Evolutionary conservation across 441 rosid species (phyloP).

Genomic region (Euphorbia schlechtendalii): DNA sequence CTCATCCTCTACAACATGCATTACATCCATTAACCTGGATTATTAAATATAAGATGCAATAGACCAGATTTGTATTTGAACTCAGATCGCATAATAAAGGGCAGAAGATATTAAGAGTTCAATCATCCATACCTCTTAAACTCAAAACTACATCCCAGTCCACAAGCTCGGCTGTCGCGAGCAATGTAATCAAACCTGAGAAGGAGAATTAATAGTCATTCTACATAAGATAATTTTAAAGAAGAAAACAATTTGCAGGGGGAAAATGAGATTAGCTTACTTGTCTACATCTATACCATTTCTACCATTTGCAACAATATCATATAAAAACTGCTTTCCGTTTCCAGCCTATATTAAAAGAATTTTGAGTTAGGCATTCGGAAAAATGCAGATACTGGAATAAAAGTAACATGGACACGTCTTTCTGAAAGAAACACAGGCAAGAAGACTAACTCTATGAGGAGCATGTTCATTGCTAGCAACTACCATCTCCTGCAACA

Average conservation of each 20-base stretch:
- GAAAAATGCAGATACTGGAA: conserved; percentile 5
- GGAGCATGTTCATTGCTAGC: conserved; percentile 41
- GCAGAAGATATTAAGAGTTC: background rate
- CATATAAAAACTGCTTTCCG: conserved; percentile 45
- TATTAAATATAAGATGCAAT: conserved; percentile 13
- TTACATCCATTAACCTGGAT: conserved; percentile 58
- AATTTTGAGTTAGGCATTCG: conserved; percentile 5
- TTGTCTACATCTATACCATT: conserved; percentile 74
- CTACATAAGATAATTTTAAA: background rate
- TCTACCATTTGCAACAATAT: conserved; percentile 73
- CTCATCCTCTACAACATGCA: conserved; percentile 61
- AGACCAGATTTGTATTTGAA: background rate
- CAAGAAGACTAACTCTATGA: conserved; percentile 30
- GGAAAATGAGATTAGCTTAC: conserved; percentile 27
- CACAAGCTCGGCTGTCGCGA: conserved; percentile 68
- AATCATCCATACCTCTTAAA: conserved; percentile 41
- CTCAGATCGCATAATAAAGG: background rate
- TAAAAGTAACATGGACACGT: background rate
- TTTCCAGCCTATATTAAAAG: conserved; percentile 25
- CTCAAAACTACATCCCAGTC: conserved; percentile 52
- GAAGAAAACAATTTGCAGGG: background rate
- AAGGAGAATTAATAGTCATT: conserved; percentile 9
- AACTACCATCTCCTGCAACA: conserved; percentile 53
- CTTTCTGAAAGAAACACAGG: no score
- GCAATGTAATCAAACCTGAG: conserved; percentile 64